A percentile compares a stretch with the other conserved stretches of the same genome.
Evolutionary conservation across 352 stramenopile genomes (phyloP).

Genomic region (Phytopythium mirpurense): DNA sequence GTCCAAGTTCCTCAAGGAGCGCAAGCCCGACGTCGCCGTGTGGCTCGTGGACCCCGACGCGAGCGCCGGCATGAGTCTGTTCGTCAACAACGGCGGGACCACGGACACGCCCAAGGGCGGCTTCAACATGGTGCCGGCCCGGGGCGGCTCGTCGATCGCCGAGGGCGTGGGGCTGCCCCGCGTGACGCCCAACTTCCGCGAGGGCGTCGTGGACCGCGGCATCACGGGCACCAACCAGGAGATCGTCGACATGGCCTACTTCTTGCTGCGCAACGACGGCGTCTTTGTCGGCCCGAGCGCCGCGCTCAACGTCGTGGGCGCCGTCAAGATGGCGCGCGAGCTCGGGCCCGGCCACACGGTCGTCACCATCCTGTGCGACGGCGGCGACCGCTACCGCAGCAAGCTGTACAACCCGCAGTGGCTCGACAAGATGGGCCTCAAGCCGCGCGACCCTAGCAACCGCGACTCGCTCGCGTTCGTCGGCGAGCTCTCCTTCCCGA

Average conservation of each 20-base stretch:
- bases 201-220: slow-evolving; percentile 86
- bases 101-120: slow-evolving; percentile 81
- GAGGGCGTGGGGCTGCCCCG: slow-evolving; percentile 93
- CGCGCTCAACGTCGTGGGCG: slow-evolving; percentile 71
- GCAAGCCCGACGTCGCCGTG: slow-evolving; percentile 47
- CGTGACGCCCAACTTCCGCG: slow-evolving; percentile 90
- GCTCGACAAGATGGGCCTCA: slow-evolving; percentile 53
- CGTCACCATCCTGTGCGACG: slow-evolving; percentile 81
- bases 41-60: slow-evolving; percentile 80
- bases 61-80: slow-evolving; percentile 82
- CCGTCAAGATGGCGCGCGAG: slow-evolving; percentile 73
- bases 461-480: slow-evolving; percentile 34
- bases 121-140: slow-evolving; percentile 84
- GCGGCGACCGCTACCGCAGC: slow-evolving; percentile 72
- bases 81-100: slow-evolving; percentile 57
- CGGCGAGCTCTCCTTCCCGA: slow-evolving; percentile 18
- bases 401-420: slow-evolving; percentile 80
- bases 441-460: slow-evolving; percentile 14
- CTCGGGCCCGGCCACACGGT: slow-evolving; percentile 65
- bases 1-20: slow-evolving; percentile 92
- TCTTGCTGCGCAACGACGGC: slow-evolving; percentile 86
- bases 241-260: slow-evolving; percentile 92
- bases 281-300: slow-evolving; percentile 91
- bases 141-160: slow-evolving; percentile 86
- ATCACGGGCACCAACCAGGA: slow-evolving; percentile 91